Evolutionary conservation across 129 eudicot genomes (phyloP), one percentile per base, ranked within the genome.

Genomic region (Calendula officinalis): DNA sequence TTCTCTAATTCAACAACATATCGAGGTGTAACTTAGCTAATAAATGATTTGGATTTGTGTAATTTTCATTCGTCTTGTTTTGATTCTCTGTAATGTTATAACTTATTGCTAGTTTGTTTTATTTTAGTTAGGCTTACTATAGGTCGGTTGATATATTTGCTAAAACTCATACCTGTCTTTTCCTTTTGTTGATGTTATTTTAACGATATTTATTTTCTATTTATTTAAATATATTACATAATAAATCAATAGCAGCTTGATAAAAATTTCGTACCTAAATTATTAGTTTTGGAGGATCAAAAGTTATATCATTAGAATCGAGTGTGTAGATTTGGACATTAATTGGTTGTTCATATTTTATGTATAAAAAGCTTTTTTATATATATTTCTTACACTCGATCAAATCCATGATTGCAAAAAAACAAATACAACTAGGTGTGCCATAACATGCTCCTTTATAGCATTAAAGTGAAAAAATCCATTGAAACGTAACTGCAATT

Each of bases 381-480:
- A 55, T 56, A 54, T 44, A 49, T 14, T 32, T 55, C 45, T 35
- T 55, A 36, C 59, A 63, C 70, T 35, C 42, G 30, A 72, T 63
- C 36, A 54, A 72, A 55, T 2, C 65, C 65, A 63, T 72, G 71
- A 72, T 72, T 72, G 77, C 71, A 53, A 72, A 63, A 72, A 72
- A 61, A 72, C 70, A 72, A 72, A 64, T 45, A 43, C 77, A 55
- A 64, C 59, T 72, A 63, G 77, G 71, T 63, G 76, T 71, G 50
- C 62, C 42, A 58, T 74, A 74, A 73, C 62, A 74, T 74, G 78
- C 68, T 15, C 48, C 73, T 66, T 74, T 66, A 74, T 74, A 37
- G 47, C 66, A 45, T 50, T 37, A 58, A 57, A 48, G 60, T 22
- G 56, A 73, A 40, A 38, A 49, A 51, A 11, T 45, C 35, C 59